These are phyloP conservation scores for Geranium brycei DNA, from an alignment of 345 rosid genomes.

Conservation along the genomic window DNA sequence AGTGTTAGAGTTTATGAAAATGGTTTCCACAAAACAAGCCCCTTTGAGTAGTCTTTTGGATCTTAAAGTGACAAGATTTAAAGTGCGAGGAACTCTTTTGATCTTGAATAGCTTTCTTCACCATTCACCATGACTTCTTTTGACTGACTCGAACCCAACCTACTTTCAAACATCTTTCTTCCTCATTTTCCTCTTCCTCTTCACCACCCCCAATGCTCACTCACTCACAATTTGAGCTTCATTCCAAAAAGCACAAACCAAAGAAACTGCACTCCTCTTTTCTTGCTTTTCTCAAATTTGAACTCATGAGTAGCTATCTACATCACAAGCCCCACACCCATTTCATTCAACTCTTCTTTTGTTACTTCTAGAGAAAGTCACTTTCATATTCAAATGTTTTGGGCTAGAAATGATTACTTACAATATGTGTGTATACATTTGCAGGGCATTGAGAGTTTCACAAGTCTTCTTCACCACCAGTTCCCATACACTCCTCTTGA, in stretches of 20 bases:
- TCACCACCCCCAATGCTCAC: not conserved
- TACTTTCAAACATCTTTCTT: constrained; percentile 18
- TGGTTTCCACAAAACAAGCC: constrained; percentile 14
- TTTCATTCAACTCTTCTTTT: not conserved
- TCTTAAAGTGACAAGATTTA: constrained; percentile 19
- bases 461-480: constrained; percentile 17
- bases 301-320: not conserved
- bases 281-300: not conserved
- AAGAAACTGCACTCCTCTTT: too few relatives aligned
- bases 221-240: not conserved
- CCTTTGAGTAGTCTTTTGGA: constrained; percentile 28
- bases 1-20: too few relatives aligned
- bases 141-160: constrained; percentile 28
- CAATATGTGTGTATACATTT: not conserved
- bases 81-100: not conserved
- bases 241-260: not conserved
- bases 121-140: constrained; percentile 27
- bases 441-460: constrained; percentile 20
- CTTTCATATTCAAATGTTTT: too few relatives aligned
- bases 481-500: constrained; percentile 33
- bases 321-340: too few relatives aligned
- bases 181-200: not conserved
- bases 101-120: constrained; percentile 9
- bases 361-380: too few relatives aligned
- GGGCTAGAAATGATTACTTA: too few relatives aligned